Conservation (phyloP, 192 early-diverging fungal species). For the Coemansia sp. region DNA sequence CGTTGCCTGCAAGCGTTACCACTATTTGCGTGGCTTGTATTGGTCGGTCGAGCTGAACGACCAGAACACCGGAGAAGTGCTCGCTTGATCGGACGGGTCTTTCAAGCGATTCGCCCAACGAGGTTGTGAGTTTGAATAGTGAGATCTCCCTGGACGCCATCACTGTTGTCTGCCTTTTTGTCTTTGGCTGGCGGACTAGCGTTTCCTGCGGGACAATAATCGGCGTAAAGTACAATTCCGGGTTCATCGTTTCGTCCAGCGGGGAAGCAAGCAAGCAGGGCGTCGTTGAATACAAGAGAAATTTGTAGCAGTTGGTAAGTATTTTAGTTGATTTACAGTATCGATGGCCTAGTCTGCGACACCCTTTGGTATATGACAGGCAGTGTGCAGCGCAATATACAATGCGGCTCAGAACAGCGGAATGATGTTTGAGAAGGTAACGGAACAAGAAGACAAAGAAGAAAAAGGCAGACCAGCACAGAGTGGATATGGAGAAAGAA, state of each 20-base stretch:
- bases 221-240: constrained; percentile 6
- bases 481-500: neutral
- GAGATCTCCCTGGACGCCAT: constrained; percentile 30
- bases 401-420: neutral
- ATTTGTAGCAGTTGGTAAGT: neutral
- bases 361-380: neutral
- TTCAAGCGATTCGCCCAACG: constrained; percentile 43
- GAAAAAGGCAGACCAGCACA: neutral
- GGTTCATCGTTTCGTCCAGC: constrained; percentile 6
- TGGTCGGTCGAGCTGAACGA: constrained; percentile 36
- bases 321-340: neutral
- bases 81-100: constrained; percentile 47
- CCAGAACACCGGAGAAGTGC: constrained; percentile 47
- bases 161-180: constrained; percentile 7
- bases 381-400: neutral
- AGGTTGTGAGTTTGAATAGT: constrained; percentile 46
- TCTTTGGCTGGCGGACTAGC: constrained; percentile 25
- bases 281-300: neutral
- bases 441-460: neutral
- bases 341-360: neutral
- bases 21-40: too few relatives aligned
- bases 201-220: constrained; percentile 4
- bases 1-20: too few relatives aligned
- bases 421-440: neutral
- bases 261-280: neutral